These are phyloP conservation scores for Agarophyton chilense DNA, from an alignment of 23 red algal genomes.

Conservation along the genomic window DNA sequence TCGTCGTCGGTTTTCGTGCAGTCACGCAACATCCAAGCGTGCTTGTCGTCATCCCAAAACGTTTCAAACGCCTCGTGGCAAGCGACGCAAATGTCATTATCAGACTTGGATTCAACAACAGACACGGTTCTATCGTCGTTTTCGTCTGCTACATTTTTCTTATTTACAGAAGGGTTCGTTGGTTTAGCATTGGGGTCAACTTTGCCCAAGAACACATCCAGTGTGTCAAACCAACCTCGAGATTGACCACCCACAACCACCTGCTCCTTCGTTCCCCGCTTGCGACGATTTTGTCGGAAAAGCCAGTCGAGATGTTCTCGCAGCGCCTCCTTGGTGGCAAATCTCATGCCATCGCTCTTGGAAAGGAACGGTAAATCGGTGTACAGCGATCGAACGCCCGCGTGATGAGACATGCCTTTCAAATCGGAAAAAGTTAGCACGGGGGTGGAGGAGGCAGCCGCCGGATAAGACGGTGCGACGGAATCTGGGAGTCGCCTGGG, in stretches of 20 bases:
- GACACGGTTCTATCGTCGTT: constrained; percentile 33
- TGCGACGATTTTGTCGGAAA: constrained; percentile 75
- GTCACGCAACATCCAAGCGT: constrained; percentile 62
- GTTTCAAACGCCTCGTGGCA: constrained; percentile 59
- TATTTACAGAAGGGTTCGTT: constrained; percentile 47
- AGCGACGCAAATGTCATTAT: constrained; percentile 48
- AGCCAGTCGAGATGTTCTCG: constrained; percentile 93
- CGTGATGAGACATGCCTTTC: constrained; percentile 57
- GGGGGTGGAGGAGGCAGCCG: constrained; percentile 13
- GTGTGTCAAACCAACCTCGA: constrained; percentile 69
- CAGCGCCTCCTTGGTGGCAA: constrained; percentile 66
- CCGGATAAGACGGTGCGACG: neutral
- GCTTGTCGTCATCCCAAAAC: constrained; percentile 68
- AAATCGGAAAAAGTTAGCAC: constrained; percentile 60
- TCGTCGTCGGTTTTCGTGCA: constrained; percentile 36
- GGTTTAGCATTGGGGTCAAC: constrained; percentile 20
- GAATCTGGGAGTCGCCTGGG: neutral
- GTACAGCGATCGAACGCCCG: constrained; percentile 72
- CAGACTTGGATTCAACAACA: constrained; percentile 43
- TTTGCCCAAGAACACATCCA: constrained; percentile 30
- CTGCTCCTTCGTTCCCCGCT: constrained; percentile 34
- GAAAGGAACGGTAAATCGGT: constrained; percentile 63
- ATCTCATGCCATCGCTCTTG: constrained; percentile 83
- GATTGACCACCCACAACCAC: constrained; percentile 49
- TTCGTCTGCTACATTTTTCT: constrained; percentile 32